Evolutionary conservation across 176 grass and related monocot genomes (phyloP).

Genomic region (Pharus latifolius): DNA sequence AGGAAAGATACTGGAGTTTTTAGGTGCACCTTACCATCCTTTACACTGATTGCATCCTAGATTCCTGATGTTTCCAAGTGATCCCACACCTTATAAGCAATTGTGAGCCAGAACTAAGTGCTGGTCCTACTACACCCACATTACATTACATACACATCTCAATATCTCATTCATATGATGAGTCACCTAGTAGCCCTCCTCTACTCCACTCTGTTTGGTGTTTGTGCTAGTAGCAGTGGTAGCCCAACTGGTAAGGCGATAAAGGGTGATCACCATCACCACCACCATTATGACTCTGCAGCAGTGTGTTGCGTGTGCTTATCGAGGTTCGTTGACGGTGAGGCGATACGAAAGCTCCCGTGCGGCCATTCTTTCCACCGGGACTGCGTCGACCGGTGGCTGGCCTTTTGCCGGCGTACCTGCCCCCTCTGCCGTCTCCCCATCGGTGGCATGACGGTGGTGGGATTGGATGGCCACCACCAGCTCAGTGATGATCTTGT

Average conservation of each 20-base stretch:
- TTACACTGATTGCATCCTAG: too few species aligned
- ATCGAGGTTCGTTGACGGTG: conserved; percentile 38
- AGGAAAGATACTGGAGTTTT: conserved; percentile 3
- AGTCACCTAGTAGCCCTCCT: conserved; percentile 40
- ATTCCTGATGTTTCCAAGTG: not conserved
- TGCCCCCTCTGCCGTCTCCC: conserved; percentile 71
- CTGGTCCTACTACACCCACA: too few species aligned
- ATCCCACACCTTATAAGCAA: conserved; percentile 19
- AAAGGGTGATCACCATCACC: too few species aligned
- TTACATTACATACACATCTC: too few species aligned
- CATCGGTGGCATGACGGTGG: not conserved
- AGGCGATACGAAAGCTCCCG: conserved; percentile 40
- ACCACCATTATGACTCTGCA: not conserved
- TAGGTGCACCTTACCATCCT: conserved; percentile 26
- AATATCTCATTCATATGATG: too few species aligned
- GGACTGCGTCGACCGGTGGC: conserved; percentile 62
- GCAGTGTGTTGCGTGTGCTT: conserved; percentile 56
- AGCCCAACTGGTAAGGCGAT: not conserved
- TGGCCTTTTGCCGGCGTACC: conserved; percentile 51
- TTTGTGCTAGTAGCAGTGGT: not conserved
- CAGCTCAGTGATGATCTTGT: conserved; percentile 54
- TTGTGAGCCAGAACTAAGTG: not conserved
- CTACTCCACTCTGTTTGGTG: conserved; percentile 9
- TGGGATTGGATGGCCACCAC: conserved; percentile 12
- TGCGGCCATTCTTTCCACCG: conserved; percentile 69